phyloP scores from a whole-genome alignment of 2,329 filamentous ascomycete genomes.

The Beauveria bassiana region DNA sequence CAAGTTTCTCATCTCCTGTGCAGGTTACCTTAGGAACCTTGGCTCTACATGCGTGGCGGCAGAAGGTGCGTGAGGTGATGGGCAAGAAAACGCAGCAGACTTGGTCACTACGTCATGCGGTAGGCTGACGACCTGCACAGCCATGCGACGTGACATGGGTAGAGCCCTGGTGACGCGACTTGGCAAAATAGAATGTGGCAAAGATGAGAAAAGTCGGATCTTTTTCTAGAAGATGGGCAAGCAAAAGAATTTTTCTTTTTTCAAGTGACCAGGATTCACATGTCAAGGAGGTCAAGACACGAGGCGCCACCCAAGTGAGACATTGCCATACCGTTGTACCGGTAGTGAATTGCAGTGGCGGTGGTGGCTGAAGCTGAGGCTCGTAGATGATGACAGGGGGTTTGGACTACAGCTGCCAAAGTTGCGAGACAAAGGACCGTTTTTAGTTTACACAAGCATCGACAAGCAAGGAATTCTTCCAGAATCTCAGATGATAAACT shows the following conservation, averaged over 20 bases:
- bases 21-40: too few species aligned
- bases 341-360: neutral
- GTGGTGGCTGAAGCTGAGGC: neutral
- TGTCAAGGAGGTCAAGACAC: neutral
- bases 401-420: too few species aligned
- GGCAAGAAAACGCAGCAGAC: neutral
- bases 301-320: conserved; percentile 2
- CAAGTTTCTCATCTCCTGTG: too few species aligned
- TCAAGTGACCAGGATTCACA: neutral
- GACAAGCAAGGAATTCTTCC: neutral
- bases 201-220: too few species aligned
- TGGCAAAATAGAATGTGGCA: neutral
- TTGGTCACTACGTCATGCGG: neutral
- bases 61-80: too few species aligned
- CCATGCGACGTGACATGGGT: conserved; percentile 6
- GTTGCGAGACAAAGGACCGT: neutral
- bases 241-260: neutral
- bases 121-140: conserved; percentile 3
- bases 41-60: too few species aligned
- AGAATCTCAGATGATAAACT: neutral
- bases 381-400: too few species aligned
- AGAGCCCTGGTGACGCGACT: neutral
- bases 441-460: neutral
- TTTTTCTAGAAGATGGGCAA: too few species aligned
- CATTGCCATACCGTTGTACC: neutral